These are phyloP conservation scores for Euphorbia tirucalli DNA, from an alignment of 345 rosid species.

Conservation along the genomic window DNA sequence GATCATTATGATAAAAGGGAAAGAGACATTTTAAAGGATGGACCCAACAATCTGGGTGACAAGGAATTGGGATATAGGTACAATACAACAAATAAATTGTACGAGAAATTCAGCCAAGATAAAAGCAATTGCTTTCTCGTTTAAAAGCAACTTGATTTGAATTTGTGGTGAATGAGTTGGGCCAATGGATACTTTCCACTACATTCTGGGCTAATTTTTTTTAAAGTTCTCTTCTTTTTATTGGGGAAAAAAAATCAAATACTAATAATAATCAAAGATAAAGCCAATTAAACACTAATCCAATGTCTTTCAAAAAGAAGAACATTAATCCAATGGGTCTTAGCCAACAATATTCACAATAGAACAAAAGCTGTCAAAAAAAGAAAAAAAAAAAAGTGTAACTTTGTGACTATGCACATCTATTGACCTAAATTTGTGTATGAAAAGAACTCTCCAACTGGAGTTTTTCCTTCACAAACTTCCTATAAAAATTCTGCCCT, in stretches of 20 bases:
- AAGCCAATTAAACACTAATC: background rate
- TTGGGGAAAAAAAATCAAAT: too few species aligned
- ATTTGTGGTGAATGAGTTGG: background rate
- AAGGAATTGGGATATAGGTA: background rate
- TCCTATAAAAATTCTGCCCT: background rate
- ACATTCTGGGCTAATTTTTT: background rate
- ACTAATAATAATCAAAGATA: background rate
- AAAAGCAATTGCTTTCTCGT: background rate
- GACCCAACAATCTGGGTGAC: conserved; percentile 4
- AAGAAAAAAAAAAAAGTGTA: background rate
- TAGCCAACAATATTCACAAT: background rate
- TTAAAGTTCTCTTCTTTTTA: too few species aligned
- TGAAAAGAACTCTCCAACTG: background rate
- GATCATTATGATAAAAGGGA: background rate
- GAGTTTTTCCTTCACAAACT: too few species aligned
- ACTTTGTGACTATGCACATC: background rate
- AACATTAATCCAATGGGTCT: background rate
- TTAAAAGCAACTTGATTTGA: background rate
- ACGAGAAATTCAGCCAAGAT: background rate
- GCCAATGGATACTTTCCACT: background rate
- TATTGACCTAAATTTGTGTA: background rate
- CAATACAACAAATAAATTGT: too few species aligned
- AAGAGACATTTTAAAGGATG: background rate
- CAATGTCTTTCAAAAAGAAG: too few species aligned
- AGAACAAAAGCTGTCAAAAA: background rate